Evolutionary conservation across 306 rosid species (phyloP).

Genomic region (Pyrus communis): DNA sequence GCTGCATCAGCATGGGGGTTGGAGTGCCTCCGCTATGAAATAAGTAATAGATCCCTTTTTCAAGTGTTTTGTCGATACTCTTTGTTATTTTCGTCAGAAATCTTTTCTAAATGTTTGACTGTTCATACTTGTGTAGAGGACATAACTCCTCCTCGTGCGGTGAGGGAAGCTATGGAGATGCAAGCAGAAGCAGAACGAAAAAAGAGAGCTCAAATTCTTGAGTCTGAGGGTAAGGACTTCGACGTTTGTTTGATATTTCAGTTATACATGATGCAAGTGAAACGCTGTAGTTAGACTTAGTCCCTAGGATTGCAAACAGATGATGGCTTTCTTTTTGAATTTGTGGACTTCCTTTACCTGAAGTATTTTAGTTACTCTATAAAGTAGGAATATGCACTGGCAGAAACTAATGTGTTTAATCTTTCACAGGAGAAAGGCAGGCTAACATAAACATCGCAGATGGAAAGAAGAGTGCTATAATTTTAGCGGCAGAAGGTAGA

Average conservation of each 20-base stretch:
- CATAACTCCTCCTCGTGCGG: constrained; percentile 94
- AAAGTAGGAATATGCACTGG: constrained; percentile 8
- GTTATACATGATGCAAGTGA: background rate
- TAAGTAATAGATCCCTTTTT: constrained; percentile 43
- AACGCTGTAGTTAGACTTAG: background rate
- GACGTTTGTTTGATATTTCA: constrained; percentile 3
- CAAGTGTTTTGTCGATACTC: constrained; percentile 6
- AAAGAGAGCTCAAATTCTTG: constrained; percentile 95
- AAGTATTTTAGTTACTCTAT: background rate
- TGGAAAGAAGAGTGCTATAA: constrained; percentile 79
- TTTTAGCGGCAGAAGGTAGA: constrained; percentile 84
- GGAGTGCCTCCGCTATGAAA: constrained; percentile 93
- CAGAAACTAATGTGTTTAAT: constrained; percentile 16
- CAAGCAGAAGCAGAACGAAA: constrained; percentile 99
- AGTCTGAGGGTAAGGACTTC: constrained; percentile 66
- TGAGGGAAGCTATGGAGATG: constrained; percentile 96
- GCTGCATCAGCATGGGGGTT: constrained; percentile 91
- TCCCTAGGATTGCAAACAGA: background rate
- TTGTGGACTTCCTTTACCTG: constrained; percentile 7
- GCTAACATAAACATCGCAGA: constrained; percentile 84
- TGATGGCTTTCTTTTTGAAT: constrained; percentile 1
- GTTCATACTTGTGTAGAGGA: constrained; percentile 59
- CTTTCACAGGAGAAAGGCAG: constrained; percentile 85
- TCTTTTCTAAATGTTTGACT: background rate
- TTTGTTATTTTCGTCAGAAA: background rate